Base-by-base conservation (phyloP, 331 rosid species). In the Ulmus americana region DNA sequence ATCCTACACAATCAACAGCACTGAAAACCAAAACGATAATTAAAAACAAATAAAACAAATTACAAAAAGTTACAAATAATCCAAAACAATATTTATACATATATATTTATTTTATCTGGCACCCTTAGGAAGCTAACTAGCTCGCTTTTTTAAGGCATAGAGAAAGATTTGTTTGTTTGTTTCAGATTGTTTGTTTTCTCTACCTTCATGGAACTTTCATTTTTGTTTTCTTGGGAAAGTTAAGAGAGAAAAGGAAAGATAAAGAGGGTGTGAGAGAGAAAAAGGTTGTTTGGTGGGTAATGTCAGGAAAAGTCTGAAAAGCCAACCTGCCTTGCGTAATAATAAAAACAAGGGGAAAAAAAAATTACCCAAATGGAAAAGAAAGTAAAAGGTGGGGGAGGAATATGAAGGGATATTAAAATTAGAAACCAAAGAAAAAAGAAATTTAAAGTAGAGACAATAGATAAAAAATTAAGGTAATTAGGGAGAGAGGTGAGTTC, bases 191-290 rank as follows among this genome's bases (percentile, higher is more conserved):
- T 74, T 74, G 60, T 53, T 57, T 72, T 52, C 71, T 45, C 52
- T 56, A 54, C 73, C 65, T 78, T 73, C 79, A 55, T 53, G 59
- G 73, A 69, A 65, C 82, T 70, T 73, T 69, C 73, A 65, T 73
- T 45, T 69, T 64, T 69, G 54, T 69, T 57, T 59, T 50, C 22
- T 18, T 20, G 51, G 28, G 58, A 8, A 39, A 61, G 56, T 20
- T 39, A 12, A 39, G 22, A 58, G 9, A 14, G 13, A 38, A 9
- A 16, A 16, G 7, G 55, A 8, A 43, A 44, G 5, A 10, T 39
- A 49, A 48, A 12, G 67, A 59, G 49, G 13, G 16, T 6, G 20
- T 40, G 67, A 59, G 39, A 49, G 60, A 28, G 39, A 69, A 13
- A 3, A 15, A 15, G 13, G 20, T 10, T 72, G 62, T 65, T 60